Evolutionary conservation across 2,329 filamentous ascomycete genomes (phyloP).

Genomic region (Alternaria hordeiaustralica): DNA sequence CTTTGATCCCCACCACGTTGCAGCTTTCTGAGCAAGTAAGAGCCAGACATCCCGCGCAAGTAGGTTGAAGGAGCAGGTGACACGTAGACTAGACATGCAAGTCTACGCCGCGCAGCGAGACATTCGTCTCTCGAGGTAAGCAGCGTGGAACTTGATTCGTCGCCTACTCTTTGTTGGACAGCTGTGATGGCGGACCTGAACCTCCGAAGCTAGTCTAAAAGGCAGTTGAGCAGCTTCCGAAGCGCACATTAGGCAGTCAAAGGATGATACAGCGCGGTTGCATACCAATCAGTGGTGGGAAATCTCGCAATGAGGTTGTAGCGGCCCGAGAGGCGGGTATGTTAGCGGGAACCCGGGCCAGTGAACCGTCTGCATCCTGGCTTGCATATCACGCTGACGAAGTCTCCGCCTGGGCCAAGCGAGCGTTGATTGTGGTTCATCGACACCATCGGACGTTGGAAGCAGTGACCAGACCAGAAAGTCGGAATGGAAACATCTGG

Average conservation of each 20-base stretch:
- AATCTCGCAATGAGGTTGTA: constrained; percentile 38
- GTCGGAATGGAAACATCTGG: constrained; percentile 11
- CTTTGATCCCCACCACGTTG: constrained; percentile 16
- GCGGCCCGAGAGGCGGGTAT: constrained; percentile 39
- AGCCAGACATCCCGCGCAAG: constrained; percentile 25
- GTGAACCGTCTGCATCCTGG: constrained; percentile 20
- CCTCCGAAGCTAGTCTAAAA: constrained; percentile 38
- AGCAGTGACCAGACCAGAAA: background rate
- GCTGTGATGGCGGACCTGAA: constrained; percentile 46
- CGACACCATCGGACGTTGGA: background rate
- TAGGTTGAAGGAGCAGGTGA: constrained; percentile 23
- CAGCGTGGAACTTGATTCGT: constrained; percentile 33
- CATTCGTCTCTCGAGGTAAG: constrained; percentile 27
- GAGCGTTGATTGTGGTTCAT: constrained; percentile 26
- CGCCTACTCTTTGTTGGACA: constrained; percentile 16
- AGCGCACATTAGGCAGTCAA: constrained; percentile 26
- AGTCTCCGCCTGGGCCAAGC: constrained; percentile 24
- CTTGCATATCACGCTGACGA: constrained; percentile 31
- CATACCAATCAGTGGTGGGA: constrained; percentile 40
- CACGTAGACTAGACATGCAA: constrained; percentile 30
- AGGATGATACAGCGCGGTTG: constrained; percentile 2
- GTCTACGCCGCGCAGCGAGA: constrained; percentile 24
- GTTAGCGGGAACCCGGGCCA: constrained; percentile 39
- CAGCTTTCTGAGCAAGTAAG: constrained; percentile 13
- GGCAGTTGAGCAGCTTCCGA: constrained; percentile 20